These are phyloP conservation scores for Aspergillus coremiiformis DNA, from an alignment of 495 filamentous ascomycete species.

Conservation along the genomic window DNA sequence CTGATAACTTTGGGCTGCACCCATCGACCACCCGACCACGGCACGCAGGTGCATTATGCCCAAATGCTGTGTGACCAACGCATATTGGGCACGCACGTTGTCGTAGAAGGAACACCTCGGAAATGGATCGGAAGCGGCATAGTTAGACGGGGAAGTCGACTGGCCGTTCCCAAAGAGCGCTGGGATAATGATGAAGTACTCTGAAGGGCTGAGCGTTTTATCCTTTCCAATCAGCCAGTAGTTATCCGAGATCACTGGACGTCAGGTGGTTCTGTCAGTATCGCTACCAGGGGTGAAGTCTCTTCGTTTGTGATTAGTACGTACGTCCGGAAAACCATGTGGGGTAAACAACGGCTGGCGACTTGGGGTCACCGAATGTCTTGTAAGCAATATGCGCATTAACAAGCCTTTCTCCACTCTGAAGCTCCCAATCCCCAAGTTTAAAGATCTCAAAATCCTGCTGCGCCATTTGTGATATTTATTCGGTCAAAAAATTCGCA, in stretches of 20 bases:
- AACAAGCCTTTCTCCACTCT: constrained; percentile 48
- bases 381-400: constrained; percentile 62
- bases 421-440: constrained; percentile 56
- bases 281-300: background rate
- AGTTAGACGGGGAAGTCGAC: constrained; percentile 63
- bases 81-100: constrained; percentile 61
- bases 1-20: constrained; percentile 58
- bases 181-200: constrained; percentile 64
- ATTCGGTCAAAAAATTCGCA: background rate
- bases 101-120: constrained; percentile 59
- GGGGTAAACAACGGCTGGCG: constrained; percentile 64
- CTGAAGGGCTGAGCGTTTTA: constrained; percentile 50
- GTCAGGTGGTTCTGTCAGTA: background rate
- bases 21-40: constrained; percentile 67
- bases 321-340: constrained; percentile 61
- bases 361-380: constrained; percentile 55
- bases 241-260: constrained; percentile 52
- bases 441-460: constrained; percentile 44
- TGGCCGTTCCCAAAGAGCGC: constrained; percentile 69
- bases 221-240: constrained; percentile 59
- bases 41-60: constrained; percentile 54
- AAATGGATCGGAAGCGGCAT: constrained; percentile 45
- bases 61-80: constrained; percentile 55
- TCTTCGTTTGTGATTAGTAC: constrained; percentile 3
- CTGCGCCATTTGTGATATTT: constrained; percentile 21